phyloP scores from a whole-genome alignment of 108 stramenopile species.

The Pseudonitzschia pungens region DNA sequence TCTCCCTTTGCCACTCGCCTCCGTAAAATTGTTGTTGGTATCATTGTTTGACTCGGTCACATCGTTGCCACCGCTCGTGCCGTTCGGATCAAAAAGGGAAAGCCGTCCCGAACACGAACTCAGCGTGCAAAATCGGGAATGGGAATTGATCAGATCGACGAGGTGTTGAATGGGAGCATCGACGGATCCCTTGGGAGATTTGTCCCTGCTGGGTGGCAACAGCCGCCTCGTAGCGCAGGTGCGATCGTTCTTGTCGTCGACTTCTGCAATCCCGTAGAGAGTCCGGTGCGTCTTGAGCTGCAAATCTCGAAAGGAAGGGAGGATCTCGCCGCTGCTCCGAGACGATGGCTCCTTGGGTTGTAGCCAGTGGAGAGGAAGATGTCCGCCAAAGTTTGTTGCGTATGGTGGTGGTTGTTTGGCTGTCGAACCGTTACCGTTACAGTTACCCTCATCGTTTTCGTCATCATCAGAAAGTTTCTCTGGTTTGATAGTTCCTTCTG shows the following conservation, averaged over 20 bases:
- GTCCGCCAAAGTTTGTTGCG: slow-evolving; percentile 1
- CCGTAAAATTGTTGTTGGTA: slow-evolving; percentile 16
- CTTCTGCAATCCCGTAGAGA: slow-evolving; percentile 17
- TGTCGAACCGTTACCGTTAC: neutral
- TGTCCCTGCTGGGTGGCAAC: slow-evolving; percentile 40
- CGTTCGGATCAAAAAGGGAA: slow-evolving; percentile 76
- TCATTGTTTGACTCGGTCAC: neutral
- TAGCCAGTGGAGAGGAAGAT: slow-evolving; percentile 16
- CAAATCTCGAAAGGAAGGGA: slow-evolving; percentile 46
- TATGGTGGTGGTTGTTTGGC: neutral
- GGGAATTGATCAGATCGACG: slow-evolving; percentile 74
- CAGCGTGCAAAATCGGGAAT: slow-evolving; percentile 72
- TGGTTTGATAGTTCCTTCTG: too few relatives aligned
- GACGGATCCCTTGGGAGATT: slow-evolving; percentile 82
- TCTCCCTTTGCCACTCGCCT: slow-evolving; percentile 65
- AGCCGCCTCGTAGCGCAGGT: neutral
- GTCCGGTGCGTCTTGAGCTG: slow-evolving; percentile 36
- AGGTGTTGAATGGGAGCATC: slow-evolving; percentile 73
- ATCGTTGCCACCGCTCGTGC: neutral
- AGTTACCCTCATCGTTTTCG: neutral
- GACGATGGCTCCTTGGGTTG: neutral
- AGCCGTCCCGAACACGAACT: slow-evolving; percentile 86
- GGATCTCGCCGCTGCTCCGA: neutral
- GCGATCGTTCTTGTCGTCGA: neutral
- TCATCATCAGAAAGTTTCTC: neutral